Evolutionary conservation across 2,329 filamentous ascomycete species (phyloP).

Genomic region (Arthrobotrys entomopaga): DNA sequence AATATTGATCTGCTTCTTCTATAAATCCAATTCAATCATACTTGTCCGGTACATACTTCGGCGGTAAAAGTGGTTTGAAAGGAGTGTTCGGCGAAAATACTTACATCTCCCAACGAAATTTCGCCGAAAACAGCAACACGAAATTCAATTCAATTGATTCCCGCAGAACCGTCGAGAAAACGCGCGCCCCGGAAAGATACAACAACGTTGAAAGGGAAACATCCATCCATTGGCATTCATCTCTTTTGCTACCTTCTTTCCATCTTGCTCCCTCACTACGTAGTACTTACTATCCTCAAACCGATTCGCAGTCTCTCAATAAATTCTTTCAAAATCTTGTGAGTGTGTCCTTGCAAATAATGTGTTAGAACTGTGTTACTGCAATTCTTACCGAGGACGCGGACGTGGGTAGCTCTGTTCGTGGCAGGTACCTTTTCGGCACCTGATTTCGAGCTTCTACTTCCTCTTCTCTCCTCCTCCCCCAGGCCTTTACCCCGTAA

Average conservation of each 20-base stretch:
- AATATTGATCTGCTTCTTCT: too few species aligned
- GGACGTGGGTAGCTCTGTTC: slow-evolving; percentile 29
- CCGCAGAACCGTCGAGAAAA: slow-evolving; percentile 12
- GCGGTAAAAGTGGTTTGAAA: background rate
- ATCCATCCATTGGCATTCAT: background rate
- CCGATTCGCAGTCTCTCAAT: background rate
- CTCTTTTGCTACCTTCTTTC: background rate
- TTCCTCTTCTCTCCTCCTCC: slow-evolving; percentile 56
- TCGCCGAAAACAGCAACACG: slow-evolving; percentile 42
- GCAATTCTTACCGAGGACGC: slow-evolving; percentile 11
- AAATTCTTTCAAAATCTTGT: slow-evolving; percentile 4
- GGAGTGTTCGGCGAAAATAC: background rate
- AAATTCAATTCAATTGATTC: background rate
- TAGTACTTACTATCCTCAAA: background rate
- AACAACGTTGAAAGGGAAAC: background rate
- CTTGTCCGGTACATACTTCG: background rate
- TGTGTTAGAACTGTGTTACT: slow-evolving; percentile 28
- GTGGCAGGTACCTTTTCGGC: slow-evolving; percentile 55
- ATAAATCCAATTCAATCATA: too few species aligned
- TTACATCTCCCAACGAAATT: slow-evolving; percentile 55
- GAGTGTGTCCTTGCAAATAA: background rate
- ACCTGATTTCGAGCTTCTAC: slow-evolving; percentile 47
- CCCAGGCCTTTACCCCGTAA: slow-evolving; percentile 57
- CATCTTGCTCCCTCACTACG: background rate
- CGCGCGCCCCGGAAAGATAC: background rate